Evolutionary conservation across 352 stramenopile genomes (phyloP).

Genomic region (Blastocystis sp.): DNA sequence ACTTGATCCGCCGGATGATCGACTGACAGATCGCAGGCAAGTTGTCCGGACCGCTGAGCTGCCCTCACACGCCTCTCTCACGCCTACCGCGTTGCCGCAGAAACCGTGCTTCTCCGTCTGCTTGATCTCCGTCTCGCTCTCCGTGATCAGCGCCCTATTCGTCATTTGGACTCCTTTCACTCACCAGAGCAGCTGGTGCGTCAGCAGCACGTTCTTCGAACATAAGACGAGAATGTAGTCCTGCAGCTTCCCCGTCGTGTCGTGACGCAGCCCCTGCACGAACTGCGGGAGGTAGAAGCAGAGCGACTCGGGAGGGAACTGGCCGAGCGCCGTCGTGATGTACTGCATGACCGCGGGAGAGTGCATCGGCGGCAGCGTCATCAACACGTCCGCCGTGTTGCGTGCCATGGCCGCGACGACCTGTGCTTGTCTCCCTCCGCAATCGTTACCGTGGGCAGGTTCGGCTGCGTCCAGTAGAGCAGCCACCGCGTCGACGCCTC

Average conservation of each 20-base stretch:
- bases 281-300: slow-evolving; percentile 53
- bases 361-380: background rate
- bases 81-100: background rate
- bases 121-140: slow-evolving; percentile 19
- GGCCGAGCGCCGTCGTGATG: background rate
- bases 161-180: background rate
- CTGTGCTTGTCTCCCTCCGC: background rate
- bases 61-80: background rate
- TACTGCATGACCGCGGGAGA: background rate
- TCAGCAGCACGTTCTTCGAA: slow-evolving; percentile 9
- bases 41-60: background rate
- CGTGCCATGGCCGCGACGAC: slow-evolving; percentile 16
- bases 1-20: slow-evolving; percentile 21
- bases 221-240: slow-evolving; percentile 44
- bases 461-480: slow-evolving; percentile 12
- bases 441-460: slow-evolving; percentile 3
- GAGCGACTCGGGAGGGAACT: slow-evolving; percentile 28
- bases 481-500: background rate
- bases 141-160: slow-evolving; percentile 13
- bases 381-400: background rate
- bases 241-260: slow-evolving; percentile 14
- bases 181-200: slow-evolving; percentile 44
- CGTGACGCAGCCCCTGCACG: slow-evolving; percentile 35
- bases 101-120: slow-evolving; percentile 1
- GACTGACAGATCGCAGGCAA: slow-evolving; percentile 22